Evolutionary conservation across 2,329 filamentous ascomycete species (phyloP).

Genomic region (Ophiostoma sp.): DNA sequence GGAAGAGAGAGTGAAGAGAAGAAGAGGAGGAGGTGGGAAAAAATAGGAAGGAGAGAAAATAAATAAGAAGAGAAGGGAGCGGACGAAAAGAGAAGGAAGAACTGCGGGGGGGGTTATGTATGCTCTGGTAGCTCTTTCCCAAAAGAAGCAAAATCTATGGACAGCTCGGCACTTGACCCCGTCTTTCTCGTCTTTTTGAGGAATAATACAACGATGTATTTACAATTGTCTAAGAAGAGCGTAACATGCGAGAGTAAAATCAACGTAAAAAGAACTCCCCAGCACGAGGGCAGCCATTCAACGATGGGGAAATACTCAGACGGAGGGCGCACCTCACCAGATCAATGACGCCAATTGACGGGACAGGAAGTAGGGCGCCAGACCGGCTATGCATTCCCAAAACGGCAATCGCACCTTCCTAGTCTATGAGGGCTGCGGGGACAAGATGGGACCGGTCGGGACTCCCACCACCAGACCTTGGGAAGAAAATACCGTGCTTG

Average conservation of each 20-base stretch:
- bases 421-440: conserved; percentile 6
- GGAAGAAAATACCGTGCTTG: neutral
- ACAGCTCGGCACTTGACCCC: conserved; percentile 4
- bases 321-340: neutral
- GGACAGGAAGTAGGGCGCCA: conserved; percentile 11
- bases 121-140: neutral
- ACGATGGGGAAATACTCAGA: neutral
- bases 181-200: neutral
- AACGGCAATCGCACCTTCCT: conserved; percentile 18
- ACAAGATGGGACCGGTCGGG: conserved; percentile 8
- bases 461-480: neutral
- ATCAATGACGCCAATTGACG: conserved; percentile 3
- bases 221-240: neutral
- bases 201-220: neutral
- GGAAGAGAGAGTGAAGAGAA: conserved; percentile 6
- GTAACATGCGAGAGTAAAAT: neutral
- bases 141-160: neutral
- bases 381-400: conserved; percentile 25
- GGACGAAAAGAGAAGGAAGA: conserved; percentile 4
- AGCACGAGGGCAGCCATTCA: neutral
- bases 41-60: neutral
- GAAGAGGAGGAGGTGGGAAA: neutral
- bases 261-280: neutral
- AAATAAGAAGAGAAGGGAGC: neutral
- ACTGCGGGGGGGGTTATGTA: neutral